Percentiles rank a stretch among this genome's conserved stretches.
phyloP scores from a whole-genome alignment of 116 monocot genomes.

The Thalassia testudinum region DNA sequence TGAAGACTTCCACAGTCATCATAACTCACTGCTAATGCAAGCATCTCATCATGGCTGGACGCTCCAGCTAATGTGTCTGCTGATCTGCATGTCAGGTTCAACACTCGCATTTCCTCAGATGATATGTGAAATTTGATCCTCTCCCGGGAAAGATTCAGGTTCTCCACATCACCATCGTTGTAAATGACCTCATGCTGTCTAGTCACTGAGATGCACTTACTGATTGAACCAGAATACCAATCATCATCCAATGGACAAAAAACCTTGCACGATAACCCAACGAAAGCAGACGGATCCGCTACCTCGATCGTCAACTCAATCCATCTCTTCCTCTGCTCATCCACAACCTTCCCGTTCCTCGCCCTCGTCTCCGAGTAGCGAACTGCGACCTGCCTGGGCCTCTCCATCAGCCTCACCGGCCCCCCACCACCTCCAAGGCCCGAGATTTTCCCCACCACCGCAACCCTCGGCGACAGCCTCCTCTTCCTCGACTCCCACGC shows the following conservation, averaged over 20 bases:
- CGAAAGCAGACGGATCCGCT: conserved; percentile 49
- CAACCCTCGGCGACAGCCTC: conserved; percentile 20
- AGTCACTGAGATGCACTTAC: conserved; percentile 29
- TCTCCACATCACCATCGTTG: conserved; percentile 71
- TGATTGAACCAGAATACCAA: conserved; percentile 73
- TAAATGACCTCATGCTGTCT: conserved; percentile 54
- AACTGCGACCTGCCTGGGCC: neutral
- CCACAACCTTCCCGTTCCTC: neutral
- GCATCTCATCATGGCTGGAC: conserved; percentile 58
- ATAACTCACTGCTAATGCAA: conserved; percentile 60
- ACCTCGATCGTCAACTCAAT: conserved; percentile 50
- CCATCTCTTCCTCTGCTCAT: conserved; percentile 52
- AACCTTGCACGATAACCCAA: conserved; percentile 86
- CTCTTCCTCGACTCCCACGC: neutral
- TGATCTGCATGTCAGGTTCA: conserved; percentile 39
- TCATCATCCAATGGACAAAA: conserved; percentile 90
- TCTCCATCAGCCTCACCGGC: conserved; percentile 15
- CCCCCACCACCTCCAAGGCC: conserved; percentile 8
- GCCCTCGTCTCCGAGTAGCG: no score
- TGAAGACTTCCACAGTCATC: conserved; percentile 59
- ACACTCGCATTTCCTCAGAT: conserved; percentile 30
- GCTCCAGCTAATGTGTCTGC: conserved; percentile 37
- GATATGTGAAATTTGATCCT: conserved; percentile 69
- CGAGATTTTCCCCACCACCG: conserved; percentile 11
- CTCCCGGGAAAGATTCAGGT: conserved; percentile 38